A percentile compares a stretch with the other conserved stretches of the same genome.
These are phyloP conservation scores for Pythium periplocum DNA, from an alignment of 352 stramenopile species.

Conservation along the genomic window DNA sequence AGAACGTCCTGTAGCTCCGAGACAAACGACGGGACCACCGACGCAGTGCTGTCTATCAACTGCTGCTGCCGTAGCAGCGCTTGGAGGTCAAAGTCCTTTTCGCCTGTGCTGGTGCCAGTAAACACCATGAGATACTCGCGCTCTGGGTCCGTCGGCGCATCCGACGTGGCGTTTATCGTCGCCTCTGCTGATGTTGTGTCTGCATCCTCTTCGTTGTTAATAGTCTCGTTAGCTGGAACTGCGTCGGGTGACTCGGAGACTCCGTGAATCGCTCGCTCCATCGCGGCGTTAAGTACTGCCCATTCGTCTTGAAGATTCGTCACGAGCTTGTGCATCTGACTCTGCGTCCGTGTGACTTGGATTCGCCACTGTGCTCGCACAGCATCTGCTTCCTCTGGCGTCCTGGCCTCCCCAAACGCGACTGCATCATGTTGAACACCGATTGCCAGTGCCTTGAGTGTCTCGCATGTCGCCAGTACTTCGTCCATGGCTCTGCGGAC, in stretches of 20 bases:
- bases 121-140: constrained; percentile 43
- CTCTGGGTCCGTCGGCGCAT: constrained; percentile 5
- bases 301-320: constrained; percentile 16
- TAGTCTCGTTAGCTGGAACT: neutral
- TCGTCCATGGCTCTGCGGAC: constrained; percentile 5
- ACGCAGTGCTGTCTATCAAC: constrained; percentile 4
- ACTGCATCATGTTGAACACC: constrained; percentile 37
- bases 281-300: constrained; percentile 10
- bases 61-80: constrained; percentile 34
- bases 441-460: constrained; percentile 36
- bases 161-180: neutral
- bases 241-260: neutral
- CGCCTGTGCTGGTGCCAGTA: constrained; percentile 67
- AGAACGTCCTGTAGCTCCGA: constrained; percentile 50
- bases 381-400: neutral
- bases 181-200: no score
- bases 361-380: constrained; percentile 9
- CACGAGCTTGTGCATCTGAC: constrained; percentile 20
- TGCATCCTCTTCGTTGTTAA: no score
- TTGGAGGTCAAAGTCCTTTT: constrained; percentile 56
- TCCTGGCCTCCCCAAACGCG: neutral
- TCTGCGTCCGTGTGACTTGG: constrained; percentile 4
- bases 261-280: neutral
- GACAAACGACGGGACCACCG: constrained; percentile 30
- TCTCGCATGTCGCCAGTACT: constrained; percentile 43